Conservation (phyloP, 768 basidiomycete species). For the Termitomyces sp. region DNA sequence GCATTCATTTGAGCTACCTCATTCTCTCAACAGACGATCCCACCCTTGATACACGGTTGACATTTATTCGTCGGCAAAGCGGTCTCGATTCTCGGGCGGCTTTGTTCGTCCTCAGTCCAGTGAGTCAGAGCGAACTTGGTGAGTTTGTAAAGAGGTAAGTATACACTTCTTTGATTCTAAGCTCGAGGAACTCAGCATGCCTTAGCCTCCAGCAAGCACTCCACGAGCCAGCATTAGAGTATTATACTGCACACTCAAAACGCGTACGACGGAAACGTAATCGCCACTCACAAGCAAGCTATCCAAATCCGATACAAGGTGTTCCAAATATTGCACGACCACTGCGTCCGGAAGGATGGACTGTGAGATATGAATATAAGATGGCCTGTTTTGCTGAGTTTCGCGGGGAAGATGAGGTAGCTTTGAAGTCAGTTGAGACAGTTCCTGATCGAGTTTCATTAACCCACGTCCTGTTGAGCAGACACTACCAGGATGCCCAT, state of each 20-base stretch:
- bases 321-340: conserved; percentile 47
- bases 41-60: conserved; percentile 75
- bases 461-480: conserved; percentile 25
- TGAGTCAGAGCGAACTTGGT: conserved; percentile 75
- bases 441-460: conserved; percentile 6
- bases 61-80: conserved; percentile 83
- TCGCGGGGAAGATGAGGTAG: conserved; percentile 87
- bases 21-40: conserved; percentile 66
- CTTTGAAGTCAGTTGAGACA: conserved; percentile 67
- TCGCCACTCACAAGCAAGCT: conserved; percentile 63
- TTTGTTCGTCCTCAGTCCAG: conserved; percentile 92
- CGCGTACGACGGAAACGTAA: conserved; percentile 88
- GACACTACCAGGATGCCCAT: conserved; percentile 95
- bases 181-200: neutral
- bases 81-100: conserved; percentile 90
- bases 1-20: neutral
- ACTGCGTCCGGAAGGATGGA: conserved; percentile 87
- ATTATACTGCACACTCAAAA: conserved; percentile 91
- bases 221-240: conserved; percentile 86
- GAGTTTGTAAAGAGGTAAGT: conserved; percentile 84
- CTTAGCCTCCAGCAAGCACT: conserved; percentile 82
- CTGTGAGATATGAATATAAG: conserved; percentile 95
- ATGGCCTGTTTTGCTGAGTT: conserved; percentile 97
- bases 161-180: neutral
- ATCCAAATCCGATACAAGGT: conserved; percentile 48